Evolutionary conservation across 108 stramenopile genomes (phyloP).

Genomic region (Nitzschia inconspicua): DNA sequence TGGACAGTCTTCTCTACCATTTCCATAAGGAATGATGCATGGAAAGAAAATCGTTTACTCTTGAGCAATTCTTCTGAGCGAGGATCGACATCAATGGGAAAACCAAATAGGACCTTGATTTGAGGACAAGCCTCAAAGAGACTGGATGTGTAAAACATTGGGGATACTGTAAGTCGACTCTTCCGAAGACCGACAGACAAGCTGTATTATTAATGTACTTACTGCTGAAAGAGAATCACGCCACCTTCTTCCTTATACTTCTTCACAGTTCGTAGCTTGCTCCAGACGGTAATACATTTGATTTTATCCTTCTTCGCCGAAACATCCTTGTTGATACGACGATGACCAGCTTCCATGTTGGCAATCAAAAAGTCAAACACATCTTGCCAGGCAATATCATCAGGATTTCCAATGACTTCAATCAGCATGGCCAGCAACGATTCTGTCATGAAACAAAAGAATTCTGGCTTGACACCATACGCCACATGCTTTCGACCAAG

Average conservation of each 20-base stretch:
- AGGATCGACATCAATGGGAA: slow-evolving; percentile 31
- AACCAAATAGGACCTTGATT: slow-evolving; percentile 29
- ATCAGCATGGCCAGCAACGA: no score
- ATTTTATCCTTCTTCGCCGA: background rate
- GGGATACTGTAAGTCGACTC: background rate
- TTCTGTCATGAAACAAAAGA: slow-evolving; percentile 19
- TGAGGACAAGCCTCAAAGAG: slow-evolving; percentile 6
- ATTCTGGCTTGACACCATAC: slow-evolving; percentile 24
- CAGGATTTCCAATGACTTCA: background rate
- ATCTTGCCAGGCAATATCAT: background rate
- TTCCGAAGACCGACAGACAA: background rate
- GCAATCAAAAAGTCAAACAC: background rate
- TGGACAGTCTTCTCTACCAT: slow-evolving; percentile 33
- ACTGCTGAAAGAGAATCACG: background rate
- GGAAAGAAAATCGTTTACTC: slow-evolving; percentile 22
- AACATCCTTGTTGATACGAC: background rate
- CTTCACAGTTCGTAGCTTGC: background rate
- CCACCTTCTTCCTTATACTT: background rate
- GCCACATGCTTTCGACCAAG: slow-evolving; percentile 18
- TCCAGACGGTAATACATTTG: background rate
- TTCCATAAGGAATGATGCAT: slow-evolving; percentile 33
- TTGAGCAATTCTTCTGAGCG: slow-evolving; percentile 13
- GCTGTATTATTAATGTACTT: background rate
- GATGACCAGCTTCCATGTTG: background rate
- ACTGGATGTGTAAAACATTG: background rate